Base-by-base conservation (phyloP, 805 yeast genomes). In the Lipomyces anomalus region DNA sequence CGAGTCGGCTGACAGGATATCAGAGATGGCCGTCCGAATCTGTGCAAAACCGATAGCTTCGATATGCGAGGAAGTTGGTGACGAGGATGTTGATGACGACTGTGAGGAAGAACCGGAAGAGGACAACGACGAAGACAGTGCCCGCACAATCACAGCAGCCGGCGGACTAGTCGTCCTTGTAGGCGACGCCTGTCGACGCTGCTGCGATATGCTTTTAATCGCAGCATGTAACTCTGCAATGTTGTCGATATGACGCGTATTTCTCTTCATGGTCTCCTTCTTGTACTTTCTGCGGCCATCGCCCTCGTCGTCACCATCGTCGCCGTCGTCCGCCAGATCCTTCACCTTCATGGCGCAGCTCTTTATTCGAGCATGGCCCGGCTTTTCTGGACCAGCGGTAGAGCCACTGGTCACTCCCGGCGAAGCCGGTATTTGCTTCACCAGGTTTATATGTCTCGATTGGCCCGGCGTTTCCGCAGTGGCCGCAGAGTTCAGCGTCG, bases 91-190 rank as follows among this genome's bases (percentile, higher is more conserved):
- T n/a, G n/a, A n/a, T 7, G 42, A 44, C 2, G 72, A 67, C 11
- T 70, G 66, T 35, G 73, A 66, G 3, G 66, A 63, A 4, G 62
- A 47, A 6, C 55, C 6, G 26, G 24, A 18, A n/a, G n/a, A n/a
- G n/a, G n/a, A n/a, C n/a, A n/a, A n/a, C n/a, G n/a, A n/a, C n/a
- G n/a, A n/a, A n/a, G n/a, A n/a, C 16, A 28, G 33, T 22, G 38
- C 22, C 17, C 36, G 9, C 29, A 43, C 7, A 7, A 23, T 32
- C 4, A 28, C n/a, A 24, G 17, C 35, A 30, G 13, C 39, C 28
- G 23, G 18, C 21, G 30, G 4, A 13, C 32, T 13, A 13, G 39
- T 9, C 18, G 23, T 20, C 20, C 44, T 16, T 16, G 13, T 11
- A 6, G 45, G 46, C 17, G 43, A 43, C 20, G n/a, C 16, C 24